These are phyloP conservation scores for Nicotiana obtusifolia DNA, from an alignment of 257 asterid genomes.

Conservation along the genomic window DNA sequence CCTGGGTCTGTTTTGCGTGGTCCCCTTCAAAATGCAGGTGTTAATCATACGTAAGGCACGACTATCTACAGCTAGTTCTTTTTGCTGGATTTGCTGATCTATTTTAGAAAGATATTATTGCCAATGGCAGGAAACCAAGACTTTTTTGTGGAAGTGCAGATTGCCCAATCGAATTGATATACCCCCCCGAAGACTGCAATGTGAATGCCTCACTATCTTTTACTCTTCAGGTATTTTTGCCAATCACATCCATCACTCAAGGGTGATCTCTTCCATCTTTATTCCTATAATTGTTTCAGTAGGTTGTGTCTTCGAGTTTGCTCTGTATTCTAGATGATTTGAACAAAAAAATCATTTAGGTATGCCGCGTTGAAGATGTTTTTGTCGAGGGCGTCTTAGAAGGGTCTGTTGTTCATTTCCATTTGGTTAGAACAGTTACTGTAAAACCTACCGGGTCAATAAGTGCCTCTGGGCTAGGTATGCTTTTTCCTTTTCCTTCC, in stretches of 20 bases:
- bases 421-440: constrained; percentile 65
- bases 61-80: neutral
- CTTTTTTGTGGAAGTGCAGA: constrained; percentile 41
- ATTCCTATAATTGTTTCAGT: constrained; percentile 20
- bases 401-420: constrained; percentile 82
- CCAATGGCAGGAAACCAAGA: constrained; percentile 39
- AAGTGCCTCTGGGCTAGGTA: constrained; percentile 85
- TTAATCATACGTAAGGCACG: constrained; percentile 41
- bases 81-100: constrained; percentile 8
- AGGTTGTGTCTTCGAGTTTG: constrained; percentile 6
- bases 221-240: constrained; percentile 74
- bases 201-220: constrained; percentile 75
- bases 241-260: constrained; percentile 31
- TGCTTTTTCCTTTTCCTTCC: constrained; percentile 17
- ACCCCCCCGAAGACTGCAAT: constrained; percentile 92
- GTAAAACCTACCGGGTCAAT: constrained; percentile 63
- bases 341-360: constrained; percentile 36
- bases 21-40: constrained; percentile 56
- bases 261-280: constrained; percentile 35
- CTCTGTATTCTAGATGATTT: constrained; percentile 12
- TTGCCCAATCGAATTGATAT: constrained; percentile 74
- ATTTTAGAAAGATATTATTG: neutral
- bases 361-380: constrained; percentile 85
- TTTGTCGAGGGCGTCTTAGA: constrained; percentile 60
- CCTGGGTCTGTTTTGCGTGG: constrained; percentile 80